Conservation (phyloP, 495 filamentous ascomycete species). For the Extremus antarcticus region DNA sequence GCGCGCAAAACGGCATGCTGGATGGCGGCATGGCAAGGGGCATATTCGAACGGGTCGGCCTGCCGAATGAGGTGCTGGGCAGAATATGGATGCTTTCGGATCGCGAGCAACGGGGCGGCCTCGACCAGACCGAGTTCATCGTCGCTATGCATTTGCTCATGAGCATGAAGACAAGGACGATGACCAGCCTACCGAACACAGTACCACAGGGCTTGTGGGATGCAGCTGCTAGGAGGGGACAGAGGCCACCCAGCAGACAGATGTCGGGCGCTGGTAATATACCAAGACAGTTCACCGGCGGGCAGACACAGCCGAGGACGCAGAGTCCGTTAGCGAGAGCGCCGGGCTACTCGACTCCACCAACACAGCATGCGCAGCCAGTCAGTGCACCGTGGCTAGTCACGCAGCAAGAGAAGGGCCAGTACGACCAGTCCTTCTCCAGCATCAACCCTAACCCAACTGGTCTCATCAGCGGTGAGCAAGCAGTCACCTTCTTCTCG, state of each 20-base stretch:
- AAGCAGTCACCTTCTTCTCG: slow-evolving; percentile 90
- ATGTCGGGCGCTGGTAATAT: slow-evolving; percentile 34
- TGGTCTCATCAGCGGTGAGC: slow-evolving; percentile 81
- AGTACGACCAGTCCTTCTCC: slow-evolving; percentile 74
- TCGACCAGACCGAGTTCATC: slow-evolving; percentile 88
- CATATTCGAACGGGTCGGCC: slow-evolving; percentile 84
- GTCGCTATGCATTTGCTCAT: slow-evolving; percentile 96
- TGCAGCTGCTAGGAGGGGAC: slow-evolving; percentile 64
- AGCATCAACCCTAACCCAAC: slow-evolving; percentile 67
- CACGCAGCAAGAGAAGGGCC: slow-evolving; percentile 66
- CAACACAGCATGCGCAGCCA: slow-evolving; percentile 44
- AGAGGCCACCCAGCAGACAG: slow-evolving; percentile 30
- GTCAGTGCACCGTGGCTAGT: slow-evolving; percentile 74
- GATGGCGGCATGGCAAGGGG: slow-evolving; percentile 67
- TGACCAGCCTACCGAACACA: slow-evolving; percentile 68
- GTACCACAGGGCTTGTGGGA: slow-evolving; percentile 84
- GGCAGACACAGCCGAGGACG: slow-evolving; percentile 40
- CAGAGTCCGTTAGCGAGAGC: slow-evolving; percentile 60
- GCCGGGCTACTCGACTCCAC: slow-evolving; percentile 35
- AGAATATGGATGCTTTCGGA: slow-evolving; percentile 93
- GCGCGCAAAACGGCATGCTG: slow-evolving; percentile 66
- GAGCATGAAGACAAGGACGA: slow-evolving; percentile 71
- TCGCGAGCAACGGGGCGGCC: slow-evolving; percentile 76
- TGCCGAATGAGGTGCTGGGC: slow-evolving; percentile 82
- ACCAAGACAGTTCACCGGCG: slow-evolving; percentile 61